A percentile compares a stretch with the other conserved stretches of the same genome.
Evolutionary conservation across 1,284 basidiomycete genomes (phyloP).

Genomic region (Takashimella koratensis): DNA sequence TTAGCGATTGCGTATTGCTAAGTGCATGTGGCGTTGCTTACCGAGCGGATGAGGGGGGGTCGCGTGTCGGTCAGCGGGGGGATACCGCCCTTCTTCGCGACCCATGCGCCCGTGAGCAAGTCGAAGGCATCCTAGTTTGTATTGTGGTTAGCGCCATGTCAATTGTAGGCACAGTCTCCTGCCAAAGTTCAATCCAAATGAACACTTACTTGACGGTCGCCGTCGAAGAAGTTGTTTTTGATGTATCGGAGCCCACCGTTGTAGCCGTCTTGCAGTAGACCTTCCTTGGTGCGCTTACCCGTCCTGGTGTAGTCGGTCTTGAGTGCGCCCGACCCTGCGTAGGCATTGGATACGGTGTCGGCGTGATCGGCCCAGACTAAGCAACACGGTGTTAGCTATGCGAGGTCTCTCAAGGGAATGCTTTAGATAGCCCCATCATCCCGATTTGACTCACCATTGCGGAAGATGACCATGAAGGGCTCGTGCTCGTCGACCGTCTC

Average conservation of each 20-base stretch:
- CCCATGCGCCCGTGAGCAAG: constrained; percentile 87
- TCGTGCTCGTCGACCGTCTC: constrained; percentile 74
- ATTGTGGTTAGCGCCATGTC: no score
- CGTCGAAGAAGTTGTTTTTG: constrained; percentile 97
- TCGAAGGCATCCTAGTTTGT: constrained; percentile 88
- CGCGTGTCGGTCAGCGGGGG: constrained; percentile 73
- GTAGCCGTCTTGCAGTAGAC: constrained; percentile 77
- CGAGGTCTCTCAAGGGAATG: constrained; percentile 1
- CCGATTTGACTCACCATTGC: constrained; percentile 67
- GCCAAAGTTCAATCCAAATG: no score
- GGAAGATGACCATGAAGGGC: constrained; percentile 74
- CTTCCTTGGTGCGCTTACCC: constrained; percentile 78
- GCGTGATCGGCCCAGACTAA: constrained; percentile 99
- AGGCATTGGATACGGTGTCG: constrained; percentile 84
- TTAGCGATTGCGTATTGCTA: not conserved
- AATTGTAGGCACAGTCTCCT: no score
- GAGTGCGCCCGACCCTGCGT: constrained; percentile 91
- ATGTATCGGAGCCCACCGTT: constrained; percentile 85
- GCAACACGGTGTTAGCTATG: no score
- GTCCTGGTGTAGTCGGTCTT: constrained; percentile 97
- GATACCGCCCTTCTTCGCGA: constrained; percentile 65
- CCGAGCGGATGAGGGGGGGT: constrained; percentile 74
- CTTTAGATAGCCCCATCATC: not conserved
- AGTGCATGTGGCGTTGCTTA: constrained; percentile 49
- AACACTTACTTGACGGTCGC: constrained; percentile 82